Percentiles rank a stretch among this genome's conserved stretches.
These are phyloP conservation scores for Rhizomucor miehei DNA, from an alignment of 371 early-diverging fungal species.

Conservation along the genomic window DNA sequence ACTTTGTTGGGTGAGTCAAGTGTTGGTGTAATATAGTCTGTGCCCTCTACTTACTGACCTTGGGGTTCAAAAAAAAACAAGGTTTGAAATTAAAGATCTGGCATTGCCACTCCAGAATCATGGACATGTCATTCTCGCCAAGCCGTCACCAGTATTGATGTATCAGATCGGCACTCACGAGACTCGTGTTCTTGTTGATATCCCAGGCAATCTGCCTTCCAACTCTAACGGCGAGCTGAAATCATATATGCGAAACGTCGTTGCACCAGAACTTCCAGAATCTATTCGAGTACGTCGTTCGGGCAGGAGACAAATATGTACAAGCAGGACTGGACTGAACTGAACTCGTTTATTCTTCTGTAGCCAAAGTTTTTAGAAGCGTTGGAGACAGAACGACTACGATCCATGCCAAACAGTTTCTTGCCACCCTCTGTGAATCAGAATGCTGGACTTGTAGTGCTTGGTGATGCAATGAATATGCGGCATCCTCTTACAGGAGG, in stretches of 20 bases:
- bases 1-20: slow-evolving; percentile 76
- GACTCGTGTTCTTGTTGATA: slow-evolving; percentile 89
- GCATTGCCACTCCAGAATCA: slow-evolving; percentile 79
- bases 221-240: slow-evolving; percentile 62
- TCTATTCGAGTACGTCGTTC: slow-evolving; percentile 46
- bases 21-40: background rate
- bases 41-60: background rate
- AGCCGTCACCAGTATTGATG: slow-evolving; percentile 87
- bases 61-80: slow-evolving; percentile 10
- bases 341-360: slow-evolving; percentile 2
- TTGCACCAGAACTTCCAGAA: slow-evolving; percentile 73
- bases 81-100: slow-evolving; percentile 65
- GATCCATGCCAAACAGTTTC: slow-evolving; percentile 90
- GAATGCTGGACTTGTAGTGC: slow-evolving; percentile 68
- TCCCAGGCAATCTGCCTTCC: slow-evolving; percentile 86
- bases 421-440: slow-evolving; percentile 74
- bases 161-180: slow-evolving; percentile 91
- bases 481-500: slow-evolving; percentile 94
- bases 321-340: slow-evolving; percentile 9
- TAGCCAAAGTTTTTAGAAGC: slow-evolving; percentile 65
- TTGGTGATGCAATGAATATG: slow-evolving; percentile 96
- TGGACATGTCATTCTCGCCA: slow-evolving; percentile 87
- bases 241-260: slow-evolving; percentile 55
- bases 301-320: background rate
- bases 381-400: slow-evolving; percentile 69